These are phyloP conservation scores for Thecaphora frezii DNA, from an alignment of 1,284 basidiomycete genomes.

Conservation along the genomic window DNA sequence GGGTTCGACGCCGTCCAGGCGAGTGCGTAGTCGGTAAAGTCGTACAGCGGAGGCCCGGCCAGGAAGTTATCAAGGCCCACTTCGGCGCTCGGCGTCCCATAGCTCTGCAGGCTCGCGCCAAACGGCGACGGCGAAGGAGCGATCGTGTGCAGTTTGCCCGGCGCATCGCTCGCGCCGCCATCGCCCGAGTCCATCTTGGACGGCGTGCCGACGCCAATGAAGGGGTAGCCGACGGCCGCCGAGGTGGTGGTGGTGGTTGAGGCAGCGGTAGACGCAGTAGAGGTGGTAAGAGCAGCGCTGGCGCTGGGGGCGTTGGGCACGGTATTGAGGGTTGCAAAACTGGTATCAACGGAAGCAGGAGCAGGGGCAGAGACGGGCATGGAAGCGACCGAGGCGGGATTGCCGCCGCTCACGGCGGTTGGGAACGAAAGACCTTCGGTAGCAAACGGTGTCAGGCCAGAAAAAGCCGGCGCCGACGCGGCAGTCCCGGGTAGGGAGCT, in stretches of 20 bases:
- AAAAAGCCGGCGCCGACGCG: neutral
- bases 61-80: constrained; percentile 32
- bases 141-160: neutral
- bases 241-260: neutral
- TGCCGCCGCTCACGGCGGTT: too few relatives aligned
- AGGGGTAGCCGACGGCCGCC: neutral
- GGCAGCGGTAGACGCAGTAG: too few relatives aligned
- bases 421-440: too few relatives aligned
- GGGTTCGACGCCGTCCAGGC: constrained; percentile 32
- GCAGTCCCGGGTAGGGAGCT: too few relatives aligned
- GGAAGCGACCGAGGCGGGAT: too few relatives aligned
- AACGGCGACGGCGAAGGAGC: neutral
- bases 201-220: neutral
- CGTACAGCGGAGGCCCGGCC: constrained; percentile 24
- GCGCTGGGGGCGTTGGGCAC: too few relatives aligned
- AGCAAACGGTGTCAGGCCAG: neutral
- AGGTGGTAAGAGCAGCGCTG: neutral
- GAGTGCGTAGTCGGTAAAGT: constrained; percentile 34
- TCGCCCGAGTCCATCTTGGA: neutral
- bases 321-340: too few relatives aligned
- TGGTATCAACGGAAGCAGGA: too few relatives aligned
- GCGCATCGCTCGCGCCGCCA: neutral
- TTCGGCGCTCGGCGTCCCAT: constrained; percentile 37
- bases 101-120: neutral
- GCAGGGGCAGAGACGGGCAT: too few relatives aligned